A percentile compares a stretch with the other conserved stretches of the same genome.
phyloP scores from a whole-genome alignment of 2,329 filamentous ascomycete species.

The Elsinoe arachidis region DNA sequence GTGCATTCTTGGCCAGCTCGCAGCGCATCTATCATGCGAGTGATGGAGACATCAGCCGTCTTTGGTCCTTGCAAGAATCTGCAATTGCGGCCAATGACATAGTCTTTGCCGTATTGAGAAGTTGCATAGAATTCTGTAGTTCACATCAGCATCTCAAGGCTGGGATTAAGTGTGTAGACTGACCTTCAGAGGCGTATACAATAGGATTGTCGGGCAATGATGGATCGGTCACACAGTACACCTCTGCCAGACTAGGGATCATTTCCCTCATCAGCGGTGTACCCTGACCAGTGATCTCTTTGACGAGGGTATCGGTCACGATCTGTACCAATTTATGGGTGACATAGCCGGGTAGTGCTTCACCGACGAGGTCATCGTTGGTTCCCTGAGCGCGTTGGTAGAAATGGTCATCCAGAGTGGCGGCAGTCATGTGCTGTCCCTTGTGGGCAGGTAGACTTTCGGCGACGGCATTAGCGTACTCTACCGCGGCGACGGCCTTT shows the following conservation, averaged over 20 bases:
- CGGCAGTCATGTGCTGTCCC: constrained; percentile 22
- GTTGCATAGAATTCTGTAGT: constrained; percentile 35
- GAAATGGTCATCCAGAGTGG: constrained; percentile 31
- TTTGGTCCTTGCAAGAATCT: constrained; percentile 15
- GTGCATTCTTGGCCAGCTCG: constrained; percentile 33
- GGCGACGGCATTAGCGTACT: constrained; percentile 38
- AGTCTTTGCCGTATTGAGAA: constrained; percentile 35
- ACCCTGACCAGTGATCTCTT: constrained; percentile 35
- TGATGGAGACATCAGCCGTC: constrained; percentile 21
- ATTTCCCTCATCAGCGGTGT: constrained; percentile 33
- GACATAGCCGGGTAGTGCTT: constrained; percentile 35
- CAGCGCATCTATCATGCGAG: constrained; percentile 30
- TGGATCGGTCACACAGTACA: constrained; percentile 39
- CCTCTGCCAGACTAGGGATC: constrained; percentile 35
- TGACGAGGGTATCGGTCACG: constrained; percentile 35
- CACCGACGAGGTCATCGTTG: constrained; percentile 31
- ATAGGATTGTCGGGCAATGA: constrained; percentile 37
- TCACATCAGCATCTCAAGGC: background rate
- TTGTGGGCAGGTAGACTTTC: constrained; percentile 21
- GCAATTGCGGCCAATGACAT: constrained; percentile 35
- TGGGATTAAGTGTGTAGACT: background rate
- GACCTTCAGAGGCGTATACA: constrained; percentile 36
- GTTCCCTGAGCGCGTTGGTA: constrained; percentile 26
- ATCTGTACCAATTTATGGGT: constrained; percentile 33
- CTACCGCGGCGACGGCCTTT: constrained; percentile 35